Conservation (phyloP, 2,329 filamentous ascomycete genomes). For the Trichoderma sp. region DNA sequence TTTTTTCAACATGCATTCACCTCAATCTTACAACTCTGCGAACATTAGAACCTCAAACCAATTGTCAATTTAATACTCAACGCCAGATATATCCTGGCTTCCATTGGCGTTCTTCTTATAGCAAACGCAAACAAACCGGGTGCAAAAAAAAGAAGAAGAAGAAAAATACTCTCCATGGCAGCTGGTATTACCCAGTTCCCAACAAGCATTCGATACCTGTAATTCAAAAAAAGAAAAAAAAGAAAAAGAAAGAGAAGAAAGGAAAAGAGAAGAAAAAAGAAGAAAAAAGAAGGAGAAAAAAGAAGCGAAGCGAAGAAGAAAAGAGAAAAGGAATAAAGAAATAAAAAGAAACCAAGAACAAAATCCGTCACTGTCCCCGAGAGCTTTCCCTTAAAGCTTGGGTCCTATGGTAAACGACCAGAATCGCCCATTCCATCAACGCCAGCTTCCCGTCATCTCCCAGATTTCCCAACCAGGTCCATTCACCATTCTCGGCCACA, state of each 20-base stretch:
- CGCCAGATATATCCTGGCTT: neutral
- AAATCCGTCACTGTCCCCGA: neutral
- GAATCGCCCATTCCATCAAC: neutral
- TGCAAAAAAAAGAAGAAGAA: no score
- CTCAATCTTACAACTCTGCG: neutral
- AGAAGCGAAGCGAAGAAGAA: neutral
- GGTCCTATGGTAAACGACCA: neutral
- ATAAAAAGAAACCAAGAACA: neutral
- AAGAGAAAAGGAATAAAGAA: neutral
- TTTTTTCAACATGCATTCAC: neutral
- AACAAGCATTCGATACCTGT: neutral
- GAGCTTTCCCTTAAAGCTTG: neutral
- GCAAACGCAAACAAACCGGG: neutral
- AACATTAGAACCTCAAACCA: neutral
- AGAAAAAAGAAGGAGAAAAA: neutral
- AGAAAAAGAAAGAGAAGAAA: neutral
- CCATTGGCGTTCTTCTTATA: neutral
- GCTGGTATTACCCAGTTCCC: neutral
- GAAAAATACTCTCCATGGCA: neutral
- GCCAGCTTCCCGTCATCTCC: neutral
- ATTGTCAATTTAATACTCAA: neutral
- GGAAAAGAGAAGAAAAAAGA: neutral
- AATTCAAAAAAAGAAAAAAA: neutral
- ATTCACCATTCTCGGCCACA: neutral
- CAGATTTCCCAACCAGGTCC: neutral